A percentile compares a stretch with the other conserved stretches of the same genome.
Conservation (phyloP, 345 rosid species). For the Odontarrhena argentea region DNA sequence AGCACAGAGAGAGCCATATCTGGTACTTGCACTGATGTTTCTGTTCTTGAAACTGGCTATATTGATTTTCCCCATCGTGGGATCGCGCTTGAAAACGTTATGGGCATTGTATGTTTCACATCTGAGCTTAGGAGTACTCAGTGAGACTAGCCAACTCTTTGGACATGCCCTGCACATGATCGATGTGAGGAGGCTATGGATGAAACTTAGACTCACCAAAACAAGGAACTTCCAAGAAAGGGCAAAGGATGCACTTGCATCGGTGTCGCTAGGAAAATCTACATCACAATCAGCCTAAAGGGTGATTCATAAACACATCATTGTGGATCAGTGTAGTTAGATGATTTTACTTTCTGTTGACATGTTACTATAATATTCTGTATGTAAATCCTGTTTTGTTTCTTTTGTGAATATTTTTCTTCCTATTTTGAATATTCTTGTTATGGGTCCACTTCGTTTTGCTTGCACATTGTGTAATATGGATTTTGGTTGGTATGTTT, state of each 20-base stretch:
- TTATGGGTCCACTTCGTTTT: slow-evolving; percentile 11
- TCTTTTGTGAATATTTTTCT: slow-evolving; percentile 33
- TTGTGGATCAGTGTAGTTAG: slow-evolving; percentile 25
- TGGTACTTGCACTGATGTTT: slow-evolving; percentile 57
- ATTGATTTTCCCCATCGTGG: slow-evolving; percentile 48
- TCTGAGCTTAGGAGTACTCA: slow-evolving; percentile 79
- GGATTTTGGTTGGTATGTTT: background rate
- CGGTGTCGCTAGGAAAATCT: slow-evolving; percentile 81
- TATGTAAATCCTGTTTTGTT: slow-evolving; percentile 51
- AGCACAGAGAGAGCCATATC: slow-evolving; percentile 58
- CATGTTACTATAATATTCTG: slow-evolving; percentile 42
- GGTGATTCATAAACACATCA: slow-evolving; percentile 10
- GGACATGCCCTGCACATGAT: slow-evolving; percentile 65
- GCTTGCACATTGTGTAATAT: slow-evolving; percentile 3
- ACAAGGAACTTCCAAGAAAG: slow-evolving; percentile 74
- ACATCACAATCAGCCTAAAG: slow-evolving; percentile 50
- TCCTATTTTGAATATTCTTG: slow-evolving; percentile 15
- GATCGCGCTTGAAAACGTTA: slow-evolving; percentile 59
- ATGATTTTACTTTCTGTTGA: slow-evolving; percentile 27
- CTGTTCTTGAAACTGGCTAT: slow-evolving; percentile 58
- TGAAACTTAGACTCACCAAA: slow-evolving; percentile 69
- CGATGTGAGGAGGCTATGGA: slow-evolving; percentile 88
- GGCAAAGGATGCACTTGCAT: slow-evolving; percentile 80
- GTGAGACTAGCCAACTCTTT: slow-evolving; percentile 77
- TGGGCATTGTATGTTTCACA: slow-evolving; percentile 58